These are phyloP conservation scores for Curvularia hawaiiensis DNA, from an alignment of 2,329 filamentous ascomycete genomes.

Conservation along the genomic window DNA sequence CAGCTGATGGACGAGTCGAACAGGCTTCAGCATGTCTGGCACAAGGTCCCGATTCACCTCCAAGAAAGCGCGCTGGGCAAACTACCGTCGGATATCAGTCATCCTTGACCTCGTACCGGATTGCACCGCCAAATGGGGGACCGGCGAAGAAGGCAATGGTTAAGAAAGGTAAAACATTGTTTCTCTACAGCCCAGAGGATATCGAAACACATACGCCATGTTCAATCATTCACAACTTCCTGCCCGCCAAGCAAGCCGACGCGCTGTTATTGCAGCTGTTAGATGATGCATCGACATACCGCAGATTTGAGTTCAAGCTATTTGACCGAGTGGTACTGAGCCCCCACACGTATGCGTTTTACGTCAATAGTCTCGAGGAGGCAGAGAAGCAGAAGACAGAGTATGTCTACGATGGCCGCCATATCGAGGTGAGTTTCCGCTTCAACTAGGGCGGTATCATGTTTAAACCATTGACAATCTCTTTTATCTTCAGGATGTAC, in stretches of 20 bases:
- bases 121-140: conserved; percentile 13
- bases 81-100: conserved; percentile 51
- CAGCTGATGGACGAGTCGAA: conserved; percentile 76
- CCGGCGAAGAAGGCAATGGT: conserved; percentile 57
- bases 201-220: conserved; percentile 85
- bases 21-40: conserved; percentile 64
- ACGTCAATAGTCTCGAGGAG: conserved; percentile 76
- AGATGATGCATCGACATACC: conserved; percentile 72
- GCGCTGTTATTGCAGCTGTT: conserved; percentile 76
- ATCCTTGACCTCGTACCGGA: conserved; percentile 43
- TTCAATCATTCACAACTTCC: conserved; percentile 89
- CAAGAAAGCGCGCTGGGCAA: conserved; percentile 37
- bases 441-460: no score
- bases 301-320: conserved; percentile 76
- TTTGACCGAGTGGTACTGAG: conserved; percentile 87
- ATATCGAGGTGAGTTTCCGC: conserved; percentile 59
- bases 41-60: conserved; percentile 37
- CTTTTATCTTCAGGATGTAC: conserved; percentile 63
- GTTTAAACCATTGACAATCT: no score
- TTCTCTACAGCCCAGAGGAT: conserved; percentile 81
- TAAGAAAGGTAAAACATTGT: conserved; percentile 80
- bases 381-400: conserved; percentile 72
- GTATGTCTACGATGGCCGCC: conserved; percentile 84
- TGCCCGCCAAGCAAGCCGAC: conserved; percentile 73
- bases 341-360: conserved; percentile 84